Base-by-base conservation (phyloP, 805 yeast species). In the Saccharomyces eubayanus region DNA sequence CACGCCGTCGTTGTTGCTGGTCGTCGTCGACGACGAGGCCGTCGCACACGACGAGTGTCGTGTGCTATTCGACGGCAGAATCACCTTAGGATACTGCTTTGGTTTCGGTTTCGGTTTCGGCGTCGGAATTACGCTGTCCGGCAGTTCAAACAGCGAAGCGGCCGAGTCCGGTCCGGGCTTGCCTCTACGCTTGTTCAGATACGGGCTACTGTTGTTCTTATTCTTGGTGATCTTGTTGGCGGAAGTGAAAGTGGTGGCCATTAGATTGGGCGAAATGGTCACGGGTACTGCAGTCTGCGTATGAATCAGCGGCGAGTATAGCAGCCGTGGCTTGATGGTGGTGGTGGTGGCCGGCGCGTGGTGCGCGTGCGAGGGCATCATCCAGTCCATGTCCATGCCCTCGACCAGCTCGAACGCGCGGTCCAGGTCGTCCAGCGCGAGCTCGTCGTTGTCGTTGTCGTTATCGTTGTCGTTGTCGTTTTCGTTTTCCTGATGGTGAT, bases 401-500 rank as follows among this genome's bases (percentile, higher is more conserved):
- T 11, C 24, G 20, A 6, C 20, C 47, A 10, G 21, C 48, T 16
- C 27, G 40, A 24, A 24, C 2, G 24, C 24, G n/a, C 28, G 11
- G 45, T 40, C 12, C 12, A 27, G 27, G 31, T 20, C 41, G 8
- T 21, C 31, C 28, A 29, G 14, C 24, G 20, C 51, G 16, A 20
- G 46, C 41, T 14, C 52, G 16, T 50, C 55, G 28, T 5, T 27
- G 20, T 54, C 57, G n/a, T 51, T 28, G 16, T 46, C 59, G n/a
- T 12, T 16, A 5, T 48, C 59, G 21, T 50, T 45, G 24, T 43
- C 36, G 21, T 50, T 45, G 24, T 43, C 36, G 51, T 65, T 68
- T 6, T 72, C 67, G 57, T 66, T 68, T 57, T 78, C 81, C 31
- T 73, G 70, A 53, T 21, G n/a, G 43, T 36, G 14, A 1, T 12